These are phyloP conservation scores for Senna siamea DNA, from an alignment of 306 rosid species.

Conservation along the genomic window DNA sequence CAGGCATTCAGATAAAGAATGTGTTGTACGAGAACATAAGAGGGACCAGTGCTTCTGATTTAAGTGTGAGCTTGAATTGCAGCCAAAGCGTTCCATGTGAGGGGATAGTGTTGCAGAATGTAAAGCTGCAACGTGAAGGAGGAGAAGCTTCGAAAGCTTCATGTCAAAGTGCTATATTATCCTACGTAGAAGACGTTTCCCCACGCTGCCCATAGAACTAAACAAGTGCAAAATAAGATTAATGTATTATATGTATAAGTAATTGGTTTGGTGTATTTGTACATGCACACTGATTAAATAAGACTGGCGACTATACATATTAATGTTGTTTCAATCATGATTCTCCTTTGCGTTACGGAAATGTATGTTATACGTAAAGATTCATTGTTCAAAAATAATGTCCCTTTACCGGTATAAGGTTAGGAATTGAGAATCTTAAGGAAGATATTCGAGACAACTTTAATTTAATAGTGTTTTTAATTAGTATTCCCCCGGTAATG, in stretches of 20 bases:
- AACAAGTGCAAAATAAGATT: not conserved
- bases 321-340: too few species aligned
- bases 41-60: constrained; percentile 53
- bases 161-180: constrained; percentile 40
- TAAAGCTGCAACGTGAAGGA: constrained; percentile 32
- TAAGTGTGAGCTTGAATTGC: constrained; percentile 55
- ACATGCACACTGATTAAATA: not conserved
- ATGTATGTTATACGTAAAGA: too few species aligned
- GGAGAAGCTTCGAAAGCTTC: constrained; percentile 35
- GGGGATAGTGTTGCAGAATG: constrained; percentile 49
- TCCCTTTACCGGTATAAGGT: too few species aligned
- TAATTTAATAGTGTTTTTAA: too few species aligned
- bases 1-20: constrained; percentile 49
- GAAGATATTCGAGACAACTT: too few species aligned
- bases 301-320: too few species aligned
- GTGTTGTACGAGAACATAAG: constrained; percentile 58
- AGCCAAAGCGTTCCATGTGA: constrained; percentile 49
- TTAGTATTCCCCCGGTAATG: too few species aligned
- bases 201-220: constrained; percentile 44
- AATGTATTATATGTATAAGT: too few species aligned
- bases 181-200: constrained; percentile 36
- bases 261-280: too few species aligned
- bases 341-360: too few species aligned
- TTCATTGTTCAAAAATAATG: too few species aligned
- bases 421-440: too few species aligned